Base-by-base conservation (phyloP, 2,329 filamentous ascomycete species). In the Phyllosticta citribraziliensis region DNA sequence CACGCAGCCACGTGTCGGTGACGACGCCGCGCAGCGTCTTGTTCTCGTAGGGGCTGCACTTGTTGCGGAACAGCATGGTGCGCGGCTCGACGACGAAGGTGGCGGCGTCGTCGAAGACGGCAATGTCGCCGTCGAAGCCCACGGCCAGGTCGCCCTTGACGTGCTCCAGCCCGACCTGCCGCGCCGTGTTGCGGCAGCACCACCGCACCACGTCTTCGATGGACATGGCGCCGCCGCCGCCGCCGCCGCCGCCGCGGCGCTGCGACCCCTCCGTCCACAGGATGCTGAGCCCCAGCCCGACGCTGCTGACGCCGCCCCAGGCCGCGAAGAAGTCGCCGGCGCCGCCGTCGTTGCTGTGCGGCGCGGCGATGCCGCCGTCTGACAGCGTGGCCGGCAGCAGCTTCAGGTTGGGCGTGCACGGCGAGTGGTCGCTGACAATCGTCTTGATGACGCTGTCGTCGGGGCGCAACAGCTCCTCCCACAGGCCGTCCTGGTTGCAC, bases 221-320 rank as follows among this genome's bases (percentile, higher is more conserved):
- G 50, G 79, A 79, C 59, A 80, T 76, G 74, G 76, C 75, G 14
- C 40, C 6, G 14, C 14, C 62, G 72, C 72, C n/a, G n/a, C n/a
- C n/a, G n/a, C n/a, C n/a, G n/a, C n/a, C 75, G 14, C 40, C 6
- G 14, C 14, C 62, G 72, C 72, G 52, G 83, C 77, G 51, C 88
- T 81, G 79, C 14, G 40, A n/a, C 88, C 82, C 27, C 53, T 91
- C 86, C 0, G 90, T 92, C 85, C 92, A 88, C 5, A 99, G 81
- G 65, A 99, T 96, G 4, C 91, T 90, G 3, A 99, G 81, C 0
- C 94, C 94, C 1, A 99, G 83, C 0, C 94, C 94, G 19, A 99
- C 93, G 4, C 89, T 94, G 3, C 89, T 93, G 69, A 99, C 96
- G 14, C 94, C 94, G 59, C 94, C 94, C 94, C 94, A 99, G 0